Evolutionary conservation across 1,139 yeast species (phyloP).

Genomic region (Candida sanyaensis): DNA sequence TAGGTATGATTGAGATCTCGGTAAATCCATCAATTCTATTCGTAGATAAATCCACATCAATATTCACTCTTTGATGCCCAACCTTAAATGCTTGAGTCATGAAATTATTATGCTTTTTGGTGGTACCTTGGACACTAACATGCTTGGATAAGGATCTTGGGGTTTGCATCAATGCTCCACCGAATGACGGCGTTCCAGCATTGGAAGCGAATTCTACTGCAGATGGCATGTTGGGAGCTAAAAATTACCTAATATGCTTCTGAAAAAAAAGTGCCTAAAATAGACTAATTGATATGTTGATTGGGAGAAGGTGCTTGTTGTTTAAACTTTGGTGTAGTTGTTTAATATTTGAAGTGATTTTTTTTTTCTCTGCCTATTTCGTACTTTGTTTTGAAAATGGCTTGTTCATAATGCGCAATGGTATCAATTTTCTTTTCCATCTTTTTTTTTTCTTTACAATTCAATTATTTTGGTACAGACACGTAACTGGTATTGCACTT

Average conservation of each 20-base stretch:
- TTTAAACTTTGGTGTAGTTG: background rate
- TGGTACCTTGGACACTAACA: background rate
- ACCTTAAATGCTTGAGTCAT: slow-evolving; percentile 50
- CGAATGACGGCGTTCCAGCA: slow-evolving; percentile 9
- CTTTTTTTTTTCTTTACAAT: too few relatives aligned
- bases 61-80: slow-evolving; percentile 68
- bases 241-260: background rate
- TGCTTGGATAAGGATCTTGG: slow-evolving; percentile 6
- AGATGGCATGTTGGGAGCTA: background rate
- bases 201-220: slow-evolving; percentile 7
- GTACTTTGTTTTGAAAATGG: too few relatives aligned
- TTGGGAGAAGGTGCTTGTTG: background rate
- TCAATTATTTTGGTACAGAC: too few relatives aligned
- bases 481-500: too few relatives aligned
- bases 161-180: slow-evolving; percentile 7
- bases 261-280: background rate
- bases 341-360: background rate
- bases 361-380: background rate
- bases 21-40: slow-evolving; percentile 69
- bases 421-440: too few relatives aligned
- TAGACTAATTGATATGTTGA: background rate
- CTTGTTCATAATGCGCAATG: too few relatives aligned
- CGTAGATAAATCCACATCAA: slow-evolving; percentile 65
- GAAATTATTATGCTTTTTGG: slow-evolving; percentile 18
- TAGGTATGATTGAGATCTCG: slow-evolving; percentile 78